These are phyloP conservation scores for Trichoderma brevicompactum DNA, from an alignment of 2,329 filamentous ascomycete genomes.

Conservation along the genomic window DNA sequence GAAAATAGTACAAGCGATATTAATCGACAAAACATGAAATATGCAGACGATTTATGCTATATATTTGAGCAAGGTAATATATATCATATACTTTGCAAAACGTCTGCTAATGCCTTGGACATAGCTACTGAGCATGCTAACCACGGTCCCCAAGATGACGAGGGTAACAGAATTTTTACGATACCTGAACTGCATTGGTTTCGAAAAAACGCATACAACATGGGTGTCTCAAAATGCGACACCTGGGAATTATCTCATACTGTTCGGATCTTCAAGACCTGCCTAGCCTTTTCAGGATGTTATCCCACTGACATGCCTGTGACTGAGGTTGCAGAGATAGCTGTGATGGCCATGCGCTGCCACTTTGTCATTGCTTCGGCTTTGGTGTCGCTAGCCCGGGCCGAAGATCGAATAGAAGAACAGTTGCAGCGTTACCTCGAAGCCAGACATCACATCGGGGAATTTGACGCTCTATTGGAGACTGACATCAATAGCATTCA, in stretches of 20 bases:
- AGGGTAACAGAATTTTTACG: constrained; percentile 59
- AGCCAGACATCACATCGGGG: constrained; percentile 62
- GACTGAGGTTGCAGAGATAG: constrained; percentile 52
- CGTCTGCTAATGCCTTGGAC: constrained; percentile 24
- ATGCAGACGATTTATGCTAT: constrained; percentile 57
- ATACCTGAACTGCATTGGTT: constrained; percentile 79
- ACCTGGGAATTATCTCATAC: constrained; percentile 58
- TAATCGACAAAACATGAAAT: constrained; percentile 24
- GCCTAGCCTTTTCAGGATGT: constrained; percentile 55
- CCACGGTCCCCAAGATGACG: constrained; percentile 44
- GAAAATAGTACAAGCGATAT: constrained; percentile 32
- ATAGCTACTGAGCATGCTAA: constrained; percentile 40
- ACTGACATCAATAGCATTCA: constrained; percentile 43
- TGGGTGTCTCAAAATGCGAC: constrained; percentile 66
- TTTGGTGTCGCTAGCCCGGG: constrained; percentile 56
- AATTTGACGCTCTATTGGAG: constrained; percentile 57
- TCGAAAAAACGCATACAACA: constrained; percentile 78
- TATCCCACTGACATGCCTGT: constrained; percentile 54
- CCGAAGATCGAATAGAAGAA: constrained; percentile 53
- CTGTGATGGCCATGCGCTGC: constrained; percentile 68
- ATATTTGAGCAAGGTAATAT: constrained; percentile 51
- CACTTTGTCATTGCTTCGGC: constrained; percentile 67
- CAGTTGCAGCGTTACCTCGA: constrained; percentile 65
- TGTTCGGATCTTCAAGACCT: constrained; percentile 60
- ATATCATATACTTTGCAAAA: not conserved